Evolutionary conservation across 495 filamentous ascomycete genomes (phyloP), one percentile per base, ranked within the genome.

Genomic region (Massariosphaeria phaeospora): DNA sequence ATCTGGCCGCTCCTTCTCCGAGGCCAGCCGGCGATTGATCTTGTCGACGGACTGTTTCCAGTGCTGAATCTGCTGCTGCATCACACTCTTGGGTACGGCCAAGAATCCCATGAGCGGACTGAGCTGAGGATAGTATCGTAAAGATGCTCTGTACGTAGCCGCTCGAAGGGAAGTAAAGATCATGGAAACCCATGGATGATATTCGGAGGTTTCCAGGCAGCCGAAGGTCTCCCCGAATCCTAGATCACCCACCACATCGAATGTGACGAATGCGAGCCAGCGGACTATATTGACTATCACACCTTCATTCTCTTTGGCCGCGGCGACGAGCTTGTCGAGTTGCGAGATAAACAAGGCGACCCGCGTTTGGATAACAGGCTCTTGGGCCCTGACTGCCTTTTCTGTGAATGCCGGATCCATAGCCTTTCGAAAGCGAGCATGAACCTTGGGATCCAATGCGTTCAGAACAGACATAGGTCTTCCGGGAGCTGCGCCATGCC

Each of bases 341-440:
- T 8, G 6, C 9, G 3, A 8, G 17, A 43, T 43, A 21, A 23
- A 43, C 40, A n/a, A 6, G 40, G 3, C 40, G 11, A 26, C 10
- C 12, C 25, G n/a, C 17, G 12, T 8, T 26, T 43, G 40, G 11
- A 43, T 21, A 20, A 40, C 25, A 3, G 20, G 20, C 40, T 25
- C 40, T 21, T 43, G 40, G 3, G 18, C 3, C 12, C 20, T 13
- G 17, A 70, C 47, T 11, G 64, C 67, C 34, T 57, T 48, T 25
- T 60, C 42, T 0, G 64, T 65, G 54, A 70, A 68, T 0, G 51
- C 49, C 15, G 64, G 57, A 17, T 54, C 44, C 7, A 70, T 24
- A 2, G 45, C 31, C 26, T 57, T 52, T 0, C 67, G 60, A 20
- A 56, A 35, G 0, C 61, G 41, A 8, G 63, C 48, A 42, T 69